phyloP scores from a whole-genome alignment of 768 basidiomycete species.

The Heimioporus sp. region DNA sequence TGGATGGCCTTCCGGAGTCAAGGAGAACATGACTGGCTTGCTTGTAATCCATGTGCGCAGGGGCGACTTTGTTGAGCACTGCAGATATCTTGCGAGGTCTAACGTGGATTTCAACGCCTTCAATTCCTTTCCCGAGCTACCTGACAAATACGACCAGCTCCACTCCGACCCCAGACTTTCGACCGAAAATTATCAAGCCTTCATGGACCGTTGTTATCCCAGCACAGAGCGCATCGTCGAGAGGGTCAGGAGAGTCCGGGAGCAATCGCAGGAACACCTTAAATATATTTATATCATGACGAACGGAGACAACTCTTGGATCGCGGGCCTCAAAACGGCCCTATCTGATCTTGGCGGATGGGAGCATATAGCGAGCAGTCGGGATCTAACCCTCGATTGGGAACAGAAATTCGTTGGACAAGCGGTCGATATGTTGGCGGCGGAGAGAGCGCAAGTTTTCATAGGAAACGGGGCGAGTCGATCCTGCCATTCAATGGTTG shows the following conservation, averaged over 20 bases:
- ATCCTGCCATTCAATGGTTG: not conserved
- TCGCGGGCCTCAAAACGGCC: conserved; percentile 35
- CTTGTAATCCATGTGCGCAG: conserved; percentile 50
- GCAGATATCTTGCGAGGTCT: conserved; percentile 34
- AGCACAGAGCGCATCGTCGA: conserved; percentile 38
- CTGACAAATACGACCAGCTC: conserved; percentile 36
- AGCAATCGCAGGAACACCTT: conserved; percentile 24
- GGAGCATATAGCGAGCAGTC: conserved; percentile 37
- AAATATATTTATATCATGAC: conserved; percentile 45
- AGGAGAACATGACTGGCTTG: conserved; percentile 30
- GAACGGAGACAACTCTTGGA: conserved; percentile 42
- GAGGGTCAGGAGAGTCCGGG: conserved; percentile 34
- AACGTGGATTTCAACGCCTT: conserved; percentile 40
- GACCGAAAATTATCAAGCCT: conserved; percentile 23
- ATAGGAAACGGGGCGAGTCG: conserved; percentile 50
- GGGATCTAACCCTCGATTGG: conserved; percentile 38
- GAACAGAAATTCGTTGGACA: conserved; percentile 45
- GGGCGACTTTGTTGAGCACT: conserved; percentile 47
- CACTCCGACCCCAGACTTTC: conserved; percentile 22
- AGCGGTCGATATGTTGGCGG: conserved; percentile 51
- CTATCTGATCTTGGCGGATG: conserved; percentile 34
- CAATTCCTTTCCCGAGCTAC: conserved; percentile 40
- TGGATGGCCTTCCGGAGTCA: not conserved
- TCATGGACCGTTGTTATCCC: conserved; percentile 43
- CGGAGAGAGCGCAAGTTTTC: conserved; percentile 44